Percentiles rank a stretch among this genome's conserved stretches.
These are phyloP conservation scores for Collybia sordida DNA, from an alignment of 768 basidiomycete genomes.

Conservation along the genomic window DNA sequence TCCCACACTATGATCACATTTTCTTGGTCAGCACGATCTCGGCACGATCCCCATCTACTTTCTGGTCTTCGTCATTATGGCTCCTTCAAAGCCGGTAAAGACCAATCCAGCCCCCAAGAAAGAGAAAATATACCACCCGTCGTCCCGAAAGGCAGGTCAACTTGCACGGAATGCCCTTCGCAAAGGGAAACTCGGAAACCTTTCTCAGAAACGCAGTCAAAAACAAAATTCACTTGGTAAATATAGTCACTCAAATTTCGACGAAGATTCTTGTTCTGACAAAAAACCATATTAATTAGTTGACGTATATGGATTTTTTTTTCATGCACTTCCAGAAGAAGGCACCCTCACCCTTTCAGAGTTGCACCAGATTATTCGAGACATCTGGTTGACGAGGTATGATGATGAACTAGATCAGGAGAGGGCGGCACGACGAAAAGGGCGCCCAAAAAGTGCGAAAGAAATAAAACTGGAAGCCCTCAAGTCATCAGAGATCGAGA, in stretches of 20 bases:
- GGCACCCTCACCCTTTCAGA: constrained; percentile 59
- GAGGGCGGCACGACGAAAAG: constrained; percentile 60
- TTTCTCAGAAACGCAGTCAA: constrained; percentile 53
- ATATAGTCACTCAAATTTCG: constrained; percentile 12
- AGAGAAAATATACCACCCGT: constrained; percentile 81
- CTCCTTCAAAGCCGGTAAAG: constrained; percentile 39
- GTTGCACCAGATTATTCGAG: constrained; percentile 61
- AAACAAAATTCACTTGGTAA: constrained; percentile 57
- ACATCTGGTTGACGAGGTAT: constrained; percentile 74
- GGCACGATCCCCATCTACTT: constrained; percentile 14
- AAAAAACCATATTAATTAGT: constrained; percentile 33
- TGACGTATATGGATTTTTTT: constrained; percentile 77
- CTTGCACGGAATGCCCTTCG: constrained; percentile 65
- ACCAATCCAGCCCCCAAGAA: constrained; percentile 42
- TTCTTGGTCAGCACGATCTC: constrained; percentile 1
- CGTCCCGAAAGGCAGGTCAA: constrained; percentile 82
- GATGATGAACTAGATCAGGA: constrained; percentile 67
- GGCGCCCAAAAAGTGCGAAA: constrained; percentile 70
- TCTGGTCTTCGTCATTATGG: constrained; percentile 24
- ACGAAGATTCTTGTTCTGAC: constrained; percentile 6
- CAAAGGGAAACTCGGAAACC: constrained; percentile 63
- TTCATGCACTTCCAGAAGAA: constrained; percentile 63
- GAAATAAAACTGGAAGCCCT: constrained; percentile 70
- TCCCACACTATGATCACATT: neutral
- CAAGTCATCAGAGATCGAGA: constrained; percentile 66